phyloP scores from a whole-genome alignment of 352 stramenopile species.

The Globisporangium irregulare region DNA sequence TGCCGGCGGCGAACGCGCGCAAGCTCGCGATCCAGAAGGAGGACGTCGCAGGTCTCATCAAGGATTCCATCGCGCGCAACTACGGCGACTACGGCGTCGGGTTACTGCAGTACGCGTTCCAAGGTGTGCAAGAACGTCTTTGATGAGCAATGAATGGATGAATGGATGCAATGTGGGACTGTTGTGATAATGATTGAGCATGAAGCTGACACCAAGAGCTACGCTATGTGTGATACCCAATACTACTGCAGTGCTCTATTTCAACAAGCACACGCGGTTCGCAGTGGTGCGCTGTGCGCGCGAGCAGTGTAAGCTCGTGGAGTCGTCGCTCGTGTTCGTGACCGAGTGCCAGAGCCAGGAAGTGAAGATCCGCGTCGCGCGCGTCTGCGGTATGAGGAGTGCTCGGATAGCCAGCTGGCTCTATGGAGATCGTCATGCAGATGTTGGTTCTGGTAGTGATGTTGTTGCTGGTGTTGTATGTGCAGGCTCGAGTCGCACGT shows the following conservation, averaged over 20 bases:
- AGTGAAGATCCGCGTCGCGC: slow-evolving; percentile 53
- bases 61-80: slow-evolving; percentile 59
- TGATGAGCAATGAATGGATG: not conserved
- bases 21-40: slow-evolving; percentile 59
- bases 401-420: not conserved
- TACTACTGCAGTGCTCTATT: slow-evolving; percentile 51
- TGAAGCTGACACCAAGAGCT: not conserved
- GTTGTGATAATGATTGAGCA: not conserved
- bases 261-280: slow-evolving; percentile 47
- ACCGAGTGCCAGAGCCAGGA: slow-evolving; percentile 61
- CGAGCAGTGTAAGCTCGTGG: slow-evolving; percentile 69
- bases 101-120: slow-evolving; percentile 72
- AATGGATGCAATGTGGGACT: not conserved
- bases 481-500: slow-evolving; percentile 52
- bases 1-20: slow-evolving; percentile 24
- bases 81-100: slow-evolving; percentile 71
- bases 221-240: not conserved
- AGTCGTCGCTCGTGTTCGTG: slow-evolving; percentile 73
- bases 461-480: not conserved
- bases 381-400: slow-evolving; percentile 55
- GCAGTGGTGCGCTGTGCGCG: slow-evolving; percentile 61
- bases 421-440: not conserved
- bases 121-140: slow-evolving; percentile 39
- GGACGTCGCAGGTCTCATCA: slow-evolving; percentile 50
- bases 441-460: not conserved